Base-by-base conservation (phyloP, 2,329 filamentous ascomycete species). In the Phaeosphaeriaceae sp. region DNA sequence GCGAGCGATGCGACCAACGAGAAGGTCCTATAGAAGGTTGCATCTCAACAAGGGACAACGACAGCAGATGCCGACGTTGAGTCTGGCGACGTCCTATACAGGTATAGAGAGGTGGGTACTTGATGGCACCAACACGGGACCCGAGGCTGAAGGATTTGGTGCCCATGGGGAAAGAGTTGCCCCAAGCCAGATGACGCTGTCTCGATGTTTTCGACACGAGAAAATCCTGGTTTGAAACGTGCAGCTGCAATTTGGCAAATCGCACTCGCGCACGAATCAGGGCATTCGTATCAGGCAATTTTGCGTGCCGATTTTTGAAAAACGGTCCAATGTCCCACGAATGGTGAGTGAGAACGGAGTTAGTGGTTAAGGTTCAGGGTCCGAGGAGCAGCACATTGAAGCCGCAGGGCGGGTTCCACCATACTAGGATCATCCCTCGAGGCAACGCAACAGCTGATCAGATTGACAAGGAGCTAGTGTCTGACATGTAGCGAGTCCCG, bases 61-160 rank as follows among this genome's bases (percentile, higher is more conserved):
- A 54, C 44, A 40, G 40, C 52, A 55, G 54, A 54, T 61, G 58
- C 60, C 52, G 55, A 59, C 64, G 63, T 68, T 68, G 62, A 64
- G 55, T 40, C 66, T 52, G 61, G 54, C 49, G 42, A 58, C 35
- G 54, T 52, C 57, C 66, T 53, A 51, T 61, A 32, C 21, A 51
- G 64, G 66, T 57, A 52, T 61, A 60, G 58, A 57, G 49, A 53
- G 49, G 65, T 69, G 67, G 67, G 64, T 59, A 60, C 44, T 22
- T 47, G 3, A 40, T n/a, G 35, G 13, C 6, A n/a, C 35, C 15
- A 40, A 40, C 4, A 13, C 35, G 35, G 35, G 35, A 15, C 35
- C 30, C 35, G 35, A 40, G 15, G 15, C 17, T 40, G 35, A 17
- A 17, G 35, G 35, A 40, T 40, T n/a, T 40, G 35, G 35, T 40